Base-by-base conservation (phyloP, 352 stramenopile species). In the Globisporangium paroecandrum region DNA sequence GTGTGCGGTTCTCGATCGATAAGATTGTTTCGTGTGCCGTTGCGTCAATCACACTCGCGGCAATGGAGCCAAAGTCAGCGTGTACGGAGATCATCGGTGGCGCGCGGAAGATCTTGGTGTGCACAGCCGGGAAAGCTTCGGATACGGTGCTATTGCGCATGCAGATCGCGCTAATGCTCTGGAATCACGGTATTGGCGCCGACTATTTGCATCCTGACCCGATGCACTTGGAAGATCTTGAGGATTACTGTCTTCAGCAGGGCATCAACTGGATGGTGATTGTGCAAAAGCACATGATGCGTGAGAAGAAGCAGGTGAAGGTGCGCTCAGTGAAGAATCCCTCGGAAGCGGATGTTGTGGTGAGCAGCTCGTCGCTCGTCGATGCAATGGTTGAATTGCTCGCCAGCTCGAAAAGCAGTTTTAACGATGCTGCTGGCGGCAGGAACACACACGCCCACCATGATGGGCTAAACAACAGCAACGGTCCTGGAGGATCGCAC, bases 251-350 rank as follows among this genome's bases (percentile, higher is more conserved):
- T 54, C 76, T 83, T 1, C 82, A 90, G 61, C 81, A 91, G 51
- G 81, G 78, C 38, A 85, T 93, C 15, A 77, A 87, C 47, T 94
- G 82, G 76, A 96, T 96, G 87, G 77, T 96, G 12, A 89, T 96
- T 53, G 85, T 96, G 8, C 86, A 91, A 68, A 93, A 88, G 34
- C 87, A 95, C 66, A 70, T 93, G 76, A 87, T 94, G 69, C 72
- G 74, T 53, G 87, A 94, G 53, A 96, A 94, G 74, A 87, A 93
- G 47, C 85, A 93, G 47, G 82, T 96, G 51, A 94, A 94, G 65
- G 81, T 95, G 25, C 85, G 87, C 0, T 70, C 78, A 2, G 83
- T 95, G 41, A 87, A 89, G 36, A 91, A 82, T 43, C 82, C 79
- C 51, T 84, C 76, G 0, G 87, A 96, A 34, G 75, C 75, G 12